Percentiles rank a stretch among this genome's conserved stretches.
Conservation (phyloP, 75 land plant species). For the Cupressus sempervirens region DNA sequence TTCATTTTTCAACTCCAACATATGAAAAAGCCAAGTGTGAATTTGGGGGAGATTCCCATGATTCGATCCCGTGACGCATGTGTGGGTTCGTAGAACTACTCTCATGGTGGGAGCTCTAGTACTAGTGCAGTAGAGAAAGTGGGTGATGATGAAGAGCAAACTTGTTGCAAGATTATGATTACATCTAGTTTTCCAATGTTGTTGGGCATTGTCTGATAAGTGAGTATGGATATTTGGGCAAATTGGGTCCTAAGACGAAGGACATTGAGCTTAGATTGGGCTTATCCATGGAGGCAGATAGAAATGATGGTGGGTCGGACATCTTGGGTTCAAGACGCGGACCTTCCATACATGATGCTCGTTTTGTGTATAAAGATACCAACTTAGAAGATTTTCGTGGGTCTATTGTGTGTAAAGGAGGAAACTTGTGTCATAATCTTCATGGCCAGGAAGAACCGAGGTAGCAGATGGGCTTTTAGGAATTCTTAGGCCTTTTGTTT, state of each 20-base stretch:
- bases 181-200: background rate
- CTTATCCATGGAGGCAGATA: background rate
- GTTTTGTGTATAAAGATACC: background rate
- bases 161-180: background rate
- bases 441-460: background rate
- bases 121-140: too few species aligned
- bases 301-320: background rate
- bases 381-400: background rate
- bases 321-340: background rate
- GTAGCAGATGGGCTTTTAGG: background rate
- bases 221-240: background rate
- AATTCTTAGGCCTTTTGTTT: background rate
- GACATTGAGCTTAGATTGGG: slow-evolving; percentile 5
- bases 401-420: background rate
- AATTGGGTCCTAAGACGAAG: slow-evolving; percentile 3
- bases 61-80: background rate
- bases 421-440: too few species aligned
- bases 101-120: background rate
- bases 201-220: background rate
- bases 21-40: background rate
- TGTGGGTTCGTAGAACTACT: background rate
- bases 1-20: too few species aligned
- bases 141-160: background rate
- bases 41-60: background rate
- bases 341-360: too few species aligned